Base-by-base conservation (phyloP, 192 early-diverging fungal genomes). In the Geosiphon pyriformis region DNA sequence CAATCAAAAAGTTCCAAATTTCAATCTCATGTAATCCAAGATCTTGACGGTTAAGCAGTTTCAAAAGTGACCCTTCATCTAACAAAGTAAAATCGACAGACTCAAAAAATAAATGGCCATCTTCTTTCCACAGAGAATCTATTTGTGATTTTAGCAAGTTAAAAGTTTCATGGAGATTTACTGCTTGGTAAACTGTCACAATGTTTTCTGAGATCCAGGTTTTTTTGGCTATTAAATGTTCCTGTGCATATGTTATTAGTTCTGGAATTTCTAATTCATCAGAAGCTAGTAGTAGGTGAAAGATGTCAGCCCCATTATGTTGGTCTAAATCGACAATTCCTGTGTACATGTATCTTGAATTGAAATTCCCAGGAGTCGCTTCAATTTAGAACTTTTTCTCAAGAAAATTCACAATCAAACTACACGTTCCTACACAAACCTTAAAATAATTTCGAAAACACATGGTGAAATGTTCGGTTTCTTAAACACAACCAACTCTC, bases 361-460 rank as follows among this genome's bases (percentile, higher is more conserved):
- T n/a, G n/a, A n/a, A n/a, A n/a, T n/a, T n/a, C n/a, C n/a, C n/a
- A n/a, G n/a, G n/a, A n/a, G n/a, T n/a, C n/a, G n/a, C n/a, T n/a
- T n/a, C n/a, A n/a, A n/a, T n/a, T n/a, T n/a, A n/a, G n/a, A n/a
- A n/a, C n/a, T n/a, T n/a, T n/a, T n/a, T n/a, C n/a, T n/a, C n/a
- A n/a, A n/a, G n/a, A n/a, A n/a, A n/a, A n/a, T n/a, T n/a, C n/a
- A n/a, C n/a, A n/a, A n/a, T n/a, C n/a, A n/a, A n/a, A n/a, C n/a
- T n/a, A n/a, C n/a, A n/a, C n/a, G n/a, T n/a, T n/a, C n/a, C n/a
- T n/a, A n/a, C n/a, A 62, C 42, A 7, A 17, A 62, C 26, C 30
- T 66, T 7, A 66, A 26, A 20, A 66, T 66, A 3, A 66, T n/a
- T 56, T 55, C 51, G 35, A 66, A 66, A 17, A 66, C 50, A 15